These are phyloP conservation scores for Linnemannia elongata DNA, from an alignment of 192 early-diverging fungal species.

Conservation along the genomic window DNA sequence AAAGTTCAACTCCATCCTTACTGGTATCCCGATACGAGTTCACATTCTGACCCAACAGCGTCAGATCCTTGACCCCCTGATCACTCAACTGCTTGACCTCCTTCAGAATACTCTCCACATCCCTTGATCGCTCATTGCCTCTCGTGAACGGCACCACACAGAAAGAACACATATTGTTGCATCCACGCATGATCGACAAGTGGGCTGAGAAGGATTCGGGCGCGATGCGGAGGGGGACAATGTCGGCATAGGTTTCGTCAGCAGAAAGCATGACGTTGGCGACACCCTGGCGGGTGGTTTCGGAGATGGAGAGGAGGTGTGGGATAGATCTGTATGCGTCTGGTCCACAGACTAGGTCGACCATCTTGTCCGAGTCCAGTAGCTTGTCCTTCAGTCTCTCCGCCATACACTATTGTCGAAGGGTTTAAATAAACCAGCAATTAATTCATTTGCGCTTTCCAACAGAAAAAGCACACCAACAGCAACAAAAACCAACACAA, in stretches of 20 bases:
- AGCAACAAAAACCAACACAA: background rate
- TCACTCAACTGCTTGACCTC: conserved; percentile 73
- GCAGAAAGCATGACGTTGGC: conserved; percentile 87
- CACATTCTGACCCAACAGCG: conserved; percentile 85
- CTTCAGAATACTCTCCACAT: conserved; percentile 76
- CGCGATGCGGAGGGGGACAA: conserved; percentile 79
- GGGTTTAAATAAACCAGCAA: background rate
- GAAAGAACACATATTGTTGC: conserved; percentile 88
- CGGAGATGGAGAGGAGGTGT: conserved; percentile 75
- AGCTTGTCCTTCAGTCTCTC: conserved; percentile 80
- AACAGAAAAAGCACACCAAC: too few relatives aligned
- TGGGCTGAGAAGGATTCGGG: conserved; percentile 76
- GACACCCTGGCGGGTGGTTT: conserved; percentile 73
- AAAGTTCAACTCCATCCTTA: conserved; percentile 63
- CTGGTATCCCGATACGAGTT: conserved; percentile 83
- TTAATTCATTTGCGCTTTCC: background rate
- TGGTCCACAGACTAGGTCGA: conserved; percentile 83
- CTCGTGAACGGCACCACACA: conserved; percentile 86
- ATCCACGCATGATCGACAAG: conserved; percentile 83
- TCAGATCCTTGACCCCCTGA: conserved; percentile 78
- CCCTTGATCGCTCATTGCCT: conserved; percentile 79
- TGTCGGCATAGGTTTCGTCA: conserved; percentile 85
- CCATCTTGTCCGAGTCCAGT: conserved; percentile 76
- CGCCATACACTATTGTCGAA: conserved; percentile 74
- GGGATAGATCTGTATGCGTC: conserved; percentile 84